Evolutionary conservation across 2,329 filamentous ascomycete species (phyloP).

Genomic region (Cytospora mali): DNA sequence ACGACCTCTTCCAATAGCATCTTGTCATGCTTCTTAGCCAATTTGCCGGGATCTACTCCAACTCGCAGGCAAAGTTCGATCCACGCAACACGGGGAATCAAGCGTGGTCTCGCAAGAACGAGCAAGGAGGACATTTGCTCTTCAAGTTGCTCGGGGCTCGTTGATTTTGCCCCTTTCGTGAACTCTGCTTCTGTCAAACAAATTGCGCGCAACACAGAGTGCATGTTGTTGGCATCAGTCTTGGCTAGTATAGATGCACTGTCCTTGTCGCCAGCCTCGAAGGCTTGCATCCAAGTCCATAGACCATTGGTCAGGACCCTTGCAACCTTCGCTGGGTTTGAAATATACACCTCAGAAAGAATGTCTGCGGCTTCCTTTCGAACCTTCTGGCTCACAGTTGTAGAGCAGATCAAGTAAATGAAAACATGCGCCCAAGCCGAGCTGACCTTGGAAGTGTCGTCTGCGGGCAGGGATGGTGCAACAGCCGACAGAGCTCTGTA

Average conservation of each 20-base stretch:
- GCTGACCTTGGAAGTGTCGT: slow-evolving; percentile 52
- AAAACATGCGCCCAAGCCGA: slow-evolving; percentile 82
- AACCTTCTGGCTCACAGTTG: slow-evolving; percentile 60
- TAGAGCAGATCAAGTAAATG: slow-evolving; percentile 74
- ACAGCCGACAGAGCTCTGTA: slow-evolving; percentile 68
- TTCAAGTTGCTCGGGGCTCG: slow-evolving; percentile 56
- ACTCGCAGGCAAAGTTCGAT: slow-evolving; percentile 83
- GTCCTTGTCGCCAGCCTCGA: slow-evolving; percentile 77
- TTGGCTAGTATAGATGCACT: slow-evolving; percentile 68
- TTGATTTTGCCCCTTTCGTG: slow-evolving; percentile 48
- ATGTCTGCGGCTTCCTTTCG: slow-evolving; percentile 64
- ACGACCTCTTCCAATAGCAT: slow-evolving; percentile 70
- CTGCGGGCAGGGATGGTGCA: slow-evolving; percentile 55
- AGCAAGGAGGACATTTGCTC: slow-evolving; percentile 75
- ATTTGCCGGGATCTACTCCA: slow-evolving; percentile 77
- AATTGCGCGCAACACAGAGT: slow-evolving; percentile 63
- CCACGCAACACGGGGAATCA: slow-evolving; percentile 82
- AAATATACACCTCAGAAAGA: slow-evolving; percentile 67
- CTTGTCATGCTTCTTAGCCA: slow-evolving; percentile 67
- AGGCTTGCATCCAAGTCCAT: slow-evolving; percentile 75
- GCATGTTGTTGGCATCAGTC: slow-evolving; percentile 64
- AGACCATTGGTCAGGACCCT: slow-evolving; percentile 69
- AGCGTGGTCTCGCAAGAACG: slow-evolving; percentile 74
- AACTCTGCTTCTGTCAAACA: slow-evolving; percentile 60
- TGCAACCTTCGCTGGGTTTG: slow-evolving; percentile 60